Evolutionary conservation across 768 basidiomycete species (phyloP).

Genomic region (Sporobolomyces phaffii): DNA sequence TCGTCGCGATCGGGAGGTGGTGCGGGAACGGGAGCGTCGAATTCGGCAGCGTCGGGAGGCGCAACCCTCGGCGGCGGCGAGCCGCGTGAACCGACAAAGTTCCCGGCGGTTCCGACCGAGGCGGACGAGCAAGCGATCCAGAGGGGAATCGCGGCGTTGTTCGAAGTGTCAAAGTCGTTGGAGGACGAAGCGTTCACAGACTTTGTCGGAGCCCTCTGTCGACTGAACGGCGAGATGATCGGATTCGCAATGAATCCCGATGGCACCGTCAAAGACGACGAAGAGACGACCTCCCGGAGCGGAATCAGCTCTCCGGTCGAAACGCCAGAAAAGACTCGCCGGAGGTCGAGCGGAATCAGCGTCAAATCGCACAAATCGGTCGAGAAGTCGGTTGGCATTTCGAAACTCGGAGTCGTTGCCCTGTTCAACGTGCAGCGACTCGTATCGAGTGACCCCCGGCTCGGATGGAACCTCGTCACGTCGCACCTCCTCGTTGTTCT

Average conservation of each 20-base stretch:
- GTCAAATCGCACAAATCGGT: conserved; percentile 58
- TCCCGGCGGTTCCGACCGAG: conserved; percentile 56
- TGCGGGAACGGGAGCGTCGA: no score
- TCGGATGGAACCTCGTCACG: conserved; percentile 79
- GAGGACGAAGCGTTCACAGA: conserved; percentile 74
- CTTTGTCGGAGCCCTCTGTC: conserved; percentile 74
- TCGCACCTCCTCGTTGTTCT: conserved; percentile 73
- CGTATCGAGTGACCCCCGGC: conserved; percentile 59
- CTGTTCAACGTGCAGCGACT: conserved; percentile 80
- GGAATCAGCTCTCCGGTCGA: conserved; percentile 8
- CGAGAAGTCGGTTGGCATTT: conserved; percentile 75
- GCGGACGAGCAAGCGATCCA: conserved; percentile 70
- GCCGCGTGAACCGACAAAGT: neutral
- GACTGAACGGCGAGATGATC: conserved; percentile 85
- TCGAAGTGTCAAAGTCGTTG: conserved; percentile 75
- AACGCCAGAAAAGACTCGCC: conserved; percentile 48
- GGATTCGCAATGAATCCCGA: conserved; percentile 58
- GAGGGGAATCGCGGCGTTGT: conserved; percentile 68
- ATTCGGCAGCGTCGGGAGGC: no score
- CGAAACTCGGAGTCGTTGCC: conserved; percentile 71
- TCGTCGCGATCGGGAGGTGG: conserved; percentile 1
- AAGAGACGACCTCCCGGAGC: neutral
- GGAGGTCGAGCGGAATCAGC: conserved; percentile 78
- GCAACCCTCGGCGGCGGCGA: no score
- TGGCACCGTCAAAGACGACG: conserved; percentile 5